phyloP scores from a whole-genome alignment of 345 rosid genomes.

The Anacardium occidentale region DNA sequence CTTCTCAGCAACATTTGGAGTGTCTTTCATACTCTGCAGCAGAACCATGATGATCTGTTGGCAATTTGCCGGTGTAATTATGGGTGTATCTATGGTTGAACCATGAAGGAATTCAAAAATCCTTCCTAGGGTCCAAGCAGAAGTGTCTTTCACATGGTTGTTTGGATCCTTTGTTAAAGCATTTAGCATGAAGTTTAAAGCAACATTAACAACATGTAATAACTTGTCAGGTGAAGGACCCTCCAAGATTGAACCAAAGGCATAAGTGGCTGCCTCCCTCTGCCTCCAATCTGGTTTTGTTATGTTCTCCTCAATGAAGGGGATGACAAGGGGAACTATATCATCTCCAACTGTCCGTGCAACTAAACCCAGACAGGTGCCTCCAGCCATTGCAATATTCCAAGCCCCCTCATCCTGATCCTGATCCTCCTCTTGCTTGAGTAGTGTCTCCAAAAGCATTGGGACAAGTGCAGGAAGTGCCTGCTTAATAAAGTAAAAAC shows the following conservation, averaged over 20 bases:
- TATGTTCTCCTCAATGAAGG: conserved; percentile 37
- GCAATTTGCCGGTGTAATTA: conserved; percentile 39
- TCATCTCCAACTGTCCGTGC: conserved; percentile 38
- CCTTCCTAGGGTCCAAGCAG: conserved; percentile 49
- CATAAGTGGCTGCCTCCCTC: conserved; percentile 36
- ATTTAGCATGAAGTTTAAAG: conserved; percentile 35
- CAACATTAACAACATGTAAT: conserved; percentile 23
- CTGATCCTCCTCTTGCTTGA: conserved; percentile 72
- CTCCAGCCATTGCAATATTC: conserved; percentile 58
- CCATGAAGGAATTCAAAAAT: conserved; percentile 49
- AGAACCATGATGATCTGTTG: conserved; percentile 42
- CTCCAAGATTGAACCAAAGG: conserved; percentile 36
- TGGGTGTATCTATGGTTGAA: conserved; percentile 35
- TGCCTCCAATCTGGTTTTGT: conserved; percentile 37
- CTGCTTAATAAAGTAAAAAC: conserved; percentile 57
- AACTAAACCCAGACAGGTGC: conserved; percentile 37
- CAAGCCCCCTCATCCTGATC: conserved; percentile 74
- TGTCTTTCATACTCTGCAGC: conserved; percentile 46
- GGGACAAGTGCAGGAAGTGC: conserved; percentile 63
- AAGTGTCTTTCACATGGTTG: conserved; percentile 46
- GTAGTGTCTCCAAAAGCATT: conserved; percentile 56
- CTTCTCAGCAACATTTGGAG: conserved; percentile 44
- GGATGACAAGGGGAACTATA: conserved; percentile 33
- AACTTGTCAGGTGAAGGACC: conserved; percentile 36
- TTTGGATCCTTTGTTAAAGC: conserved; percentile 41